Percentiles rank a stretch among this genome's conserved stretches.
Evolutionary conservation across 352 stramenopile species (phyloP).

Genomic region (Pythium aristosporum): DNA sequence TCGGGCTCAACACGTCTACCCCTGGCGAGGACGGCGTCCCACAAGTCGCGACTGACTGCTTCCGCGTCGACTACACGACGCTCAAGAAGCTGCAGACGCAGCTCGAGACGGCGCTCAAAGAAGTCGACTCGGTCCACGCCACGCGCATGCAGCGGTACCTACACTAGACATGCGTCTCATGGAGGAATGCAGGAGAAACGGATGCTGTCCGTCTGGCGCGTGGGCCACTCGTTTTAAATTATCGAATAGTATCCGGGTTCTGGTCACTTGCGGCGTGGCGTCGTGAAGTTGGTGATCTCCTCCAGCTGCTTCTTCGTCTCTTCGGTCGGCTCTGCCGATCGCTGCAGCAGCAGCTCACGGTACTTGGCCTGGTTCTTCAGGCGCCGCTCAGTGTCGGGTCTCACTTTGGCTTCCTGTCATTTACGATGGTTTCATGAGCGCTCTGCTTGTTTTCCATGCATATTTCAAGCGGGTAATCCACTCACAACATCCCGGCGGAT

Average conservation of each 20-base stretch:
- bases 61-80: constrained; percentile 66
- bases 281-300: constrained; percentile 70
- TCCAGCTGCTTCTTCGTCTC: constrained; percentile 77
- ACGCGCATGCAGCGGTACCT: constrained; percentile 79
- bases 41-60: constrained; percentile 35
- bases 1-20: constrained; percentile 50
- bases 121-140: constrained; percentile 66
- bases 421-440: neutral
- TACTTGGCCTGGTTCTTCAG: constrained; percentile 77
- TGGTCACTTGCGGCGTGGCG: constrained; percentile 17
- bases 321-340: constrained; percentile 37
- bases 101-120: constrained; percentile 64
- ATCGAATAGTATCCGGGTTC: neutral
- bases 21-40: constrained; percentile 10
- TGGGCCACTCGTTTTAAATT: constrained; percentile 15
- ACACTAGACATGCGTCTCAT: constrained; percentile 15
- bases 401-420: constrained; percentile 61
- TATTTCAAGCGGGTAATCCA: constrained; percentile 1
- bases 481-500: constrained; percentile 77
- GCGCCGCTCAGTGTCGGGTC: constrained; percentile 53
- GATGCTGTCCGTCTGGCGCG: neutral
- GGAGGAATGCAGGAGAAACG: neutral
- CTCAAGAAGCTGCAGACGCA: constrained; percentile 62
- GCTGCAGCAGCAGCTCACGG: constrained; percentile 66
- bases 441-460: neutral